Conservation (phyloP, 2,329 filamentous ascomycete species). For the Colletotrichum cordylinicola region DNA sequence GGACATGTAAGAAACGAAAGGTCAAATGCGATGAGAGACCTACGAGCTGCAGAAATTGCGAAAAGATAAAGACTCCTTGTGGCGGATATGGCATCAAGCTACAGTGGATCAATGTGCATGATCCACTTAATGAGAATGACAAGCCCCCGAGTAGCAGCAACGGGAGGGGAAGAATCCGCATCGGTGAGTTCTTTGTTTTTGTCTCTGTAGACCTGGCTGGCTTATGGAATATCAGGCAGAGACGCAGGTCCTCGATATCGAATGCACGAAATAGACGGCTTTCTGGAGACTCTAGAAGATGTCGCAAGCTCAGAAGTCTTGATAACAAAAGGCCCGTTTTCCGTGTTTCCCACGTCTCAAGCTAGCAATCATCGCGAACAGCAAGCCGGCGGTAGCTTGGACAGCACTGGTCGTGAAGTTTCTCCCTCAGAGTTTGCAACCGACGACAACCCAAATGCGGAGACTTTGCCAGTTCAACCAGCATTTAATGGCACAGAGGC, state of each 20-base stretch:
- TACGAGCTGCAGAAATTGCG: background rate
- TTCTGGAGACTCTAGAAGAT: background rate
- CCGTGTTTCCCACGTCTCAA: background rate
- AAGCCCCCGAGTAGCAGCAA: background rate
- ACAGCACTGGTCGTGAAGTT: rapidly evolving
- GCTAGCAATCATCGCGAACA: background rate
- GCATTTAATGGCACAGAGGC: background rate
- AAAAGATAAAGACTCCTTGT: background rate
- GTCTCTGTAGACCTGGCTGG: background rate
- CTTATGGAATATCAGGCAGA: background rate
- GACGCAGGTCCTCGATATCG: background rate
- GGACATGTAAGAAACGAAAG: slow-evolving; percentile 5
- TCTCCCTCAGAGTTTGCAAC: background rate
- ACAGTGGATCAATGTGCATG: background rate
- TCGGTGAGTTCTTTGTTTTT: background rate
- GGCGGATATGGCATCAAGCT: background rate
- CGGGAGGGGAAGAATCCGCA: background rate
- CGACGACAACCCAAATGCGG: background rate
- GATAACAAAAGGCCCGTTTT: background rate
- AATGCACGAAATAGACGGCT: background rate
- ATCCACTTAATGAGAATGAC: background rate
- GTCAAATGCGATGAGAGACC: slow-evolving; percentile 2
- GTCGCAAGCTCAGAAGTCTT: background rate
- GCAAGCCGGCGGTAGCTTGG: rapidly evolving
- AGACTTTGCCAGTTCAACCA: background rate